Percentiles rank a stretch among this genome's conserved stretches.
Conservation (phyloP, 148 eudicot species). For the Cornus controversa region DNA sequence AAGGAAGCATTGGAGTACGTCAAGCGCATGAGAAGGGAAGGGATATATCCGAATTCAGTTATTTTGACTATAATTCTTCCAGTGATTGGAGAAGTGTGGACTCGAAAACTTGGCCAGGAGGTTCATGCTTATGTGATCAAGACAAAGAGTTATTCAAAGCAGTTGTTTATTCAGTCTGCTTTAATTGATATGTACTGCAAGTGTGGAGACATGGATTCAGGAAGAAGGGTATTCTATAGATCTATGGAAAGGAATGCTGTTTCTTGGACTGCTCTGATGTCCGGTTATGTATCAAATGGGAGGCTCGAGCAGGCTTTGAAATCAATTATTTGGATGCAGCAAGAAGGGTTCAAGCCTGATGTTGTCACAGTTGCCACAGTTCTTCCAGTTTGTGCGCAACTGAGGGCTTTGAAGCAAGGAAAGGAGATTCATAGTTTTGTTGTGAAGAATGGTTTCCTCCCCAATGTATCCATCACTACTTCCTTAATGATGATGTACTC, state of each 20-base stretch:
- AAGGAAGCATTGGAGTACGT: constrained; percentile 54
- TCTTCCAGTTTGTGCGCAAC: constrained; percentile 67
- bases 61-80: constrained; percentile 71
- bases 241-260: constrained; percentile 63
- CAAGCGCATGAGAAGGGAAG: constrained; percentile 66
- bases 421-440: constrained; percentile 70
- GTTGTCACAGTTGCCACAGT: constrained; percentile 75
- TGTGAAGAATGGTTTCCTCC: constrained; percentile 54
- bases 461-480: constrained; percentile 63
- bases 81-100: constrained; percentile 60
- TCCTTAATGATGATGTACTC: constrained; percentile 92
- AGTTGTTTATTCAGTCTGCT: constrained; percentile 66
- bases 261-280: constrained; percentile 86
- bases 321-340: constrained; percentile 87
- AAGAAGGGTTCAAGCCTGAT: constrained; percentile 92
- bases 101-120: constrained; percentile 57
- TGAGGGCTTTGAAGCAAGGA: constrained; percentile 67
- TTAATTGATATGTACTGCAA: constrained; percentile 95
- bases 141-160: constrained; percentile 54
- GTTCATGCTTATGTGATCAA: constrained; percentile 79
- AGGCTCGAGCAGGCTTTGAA: constrained; percentile 79
- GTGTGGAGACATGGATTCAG: constrained; percentile 73
- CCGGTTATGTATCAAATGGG: constrained; percentile 74
- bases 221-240: constrained; percentile 63
- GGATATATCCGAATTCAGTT: constrained; percentile 62